These are phyloP conservation scores for Eucalyptus melliodora DNA, from an alignment of 345 rosid genomes.

Conservation along the genomic window DNA sequence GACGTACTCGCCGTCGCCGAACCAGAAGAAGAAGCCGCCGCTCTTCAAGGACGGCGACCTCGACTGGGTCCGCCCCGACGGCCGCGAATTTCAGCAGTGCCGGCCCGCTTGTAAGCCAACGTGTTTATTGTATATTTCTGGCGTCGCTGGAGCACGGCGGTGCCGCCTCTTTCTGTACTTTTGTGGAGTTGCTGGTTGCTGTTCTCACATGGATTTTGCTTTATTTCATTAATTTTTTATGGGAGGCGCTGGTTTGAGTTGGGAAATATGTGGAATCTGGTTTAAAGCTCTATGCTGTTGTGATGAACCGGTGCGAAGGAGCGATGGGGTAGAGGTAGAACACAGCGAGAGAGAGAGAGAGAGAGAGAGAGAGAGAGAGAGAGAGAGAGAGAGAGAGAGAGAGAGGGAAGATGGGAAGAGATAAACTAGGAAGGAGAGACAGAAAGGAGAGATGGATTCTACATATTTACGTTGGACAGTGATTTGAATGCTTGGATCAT, in stretches of 20 bases:
- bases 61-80: conserved; percentile 92
- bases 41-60: conserved; percentile 35
- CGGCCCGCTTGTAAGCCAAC: conserved; percentile 66
- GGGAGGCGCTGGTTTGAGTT: background rate
- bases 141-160: background rate
- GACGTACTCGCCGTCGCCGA: conserved; percentile 53
- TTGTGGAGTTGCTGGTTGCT: background rate
- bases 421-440: background rate
- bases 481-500: background rate
- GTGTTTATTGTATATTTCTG: background rate
- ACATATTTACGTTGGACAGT: background rate
- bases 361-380: background rate
- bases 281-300: background rate
- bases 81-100: conserved; percentile 84
- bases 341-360: background rate
- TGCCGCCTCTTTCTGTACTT: background rate
- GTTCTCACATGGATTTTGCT: background rate
- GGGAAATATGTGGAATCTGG: background rate
- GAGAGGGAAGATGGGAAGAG: background rate
- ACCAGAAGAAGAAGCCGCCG: conserved; percentile 25
- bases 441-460: background rate
- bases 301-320: background rate
- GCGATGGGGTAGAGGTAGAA: background rate
- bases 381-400: background rate
- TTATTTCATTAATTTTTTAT: background rate